Evolutionary conservation across 179 eudicot genomes (phyloP), one percentile per base, ranked within the genome.

Genomic region (Monotropa hypopitys): DNA sequence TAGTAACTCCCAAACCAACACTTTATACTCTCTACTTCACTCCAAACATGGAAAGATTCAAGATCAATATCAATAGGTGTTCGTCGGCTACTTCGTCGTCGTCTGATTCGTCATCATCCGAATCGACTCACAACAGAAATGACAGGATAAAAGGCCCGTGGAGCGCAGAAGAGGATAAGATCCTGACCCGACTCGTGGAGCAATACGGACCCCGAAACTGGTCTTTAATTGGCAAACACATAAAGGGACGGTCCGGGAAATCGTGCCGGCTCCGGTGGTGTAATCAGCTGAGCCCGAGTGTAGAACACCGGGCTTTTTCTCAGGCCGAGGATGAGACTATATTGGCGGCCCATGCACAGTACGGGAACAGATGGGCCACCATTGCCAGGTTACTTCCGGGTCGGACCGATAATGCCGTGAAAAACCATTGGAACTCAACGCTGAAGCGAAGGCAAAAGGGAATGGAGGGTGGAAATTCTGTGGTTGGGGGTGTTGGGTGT

Each of bases 181-280:
- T 87, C 83, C 77, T 87, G 68, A 87, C 88, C 80, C 80, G 84
- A 2, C 81, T 87, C 5, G 88, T 87, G 3, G 90, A 85, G 11
- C 79, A 78, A 1, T 81, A 78, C 67, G 90, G 90, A 21, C 66
- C 90, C 7, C 79, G 88, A 1, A 87, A 87, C 76, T 87, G 90
- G 90, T 83, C 90, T 0, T 28, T 85, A 6, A 87, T 87, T n/a
- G 84, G 88, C 46, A 87, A 85, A 69, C 75, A 87, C 83, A 87
- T 87, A 3, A 83, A 80, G 80, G 90, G 90, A n/a, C 79, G 90
- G 57, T 87, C 90, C 1, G 90, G 90, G 0, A 87, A 87, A 15
- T 87, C 90, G 1, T 87, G 90, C 75, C 79, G 90, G 78, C 85
- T 87, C 18, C 26, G 90, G 69, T 87, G 90, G 90, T 87, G 90